A percentile compares a stretch with the other conserved stretches of the same genome.
phyloP scores from a whole-genome alignment of 331 rosid species.

The Malus hybrid region DNA sequence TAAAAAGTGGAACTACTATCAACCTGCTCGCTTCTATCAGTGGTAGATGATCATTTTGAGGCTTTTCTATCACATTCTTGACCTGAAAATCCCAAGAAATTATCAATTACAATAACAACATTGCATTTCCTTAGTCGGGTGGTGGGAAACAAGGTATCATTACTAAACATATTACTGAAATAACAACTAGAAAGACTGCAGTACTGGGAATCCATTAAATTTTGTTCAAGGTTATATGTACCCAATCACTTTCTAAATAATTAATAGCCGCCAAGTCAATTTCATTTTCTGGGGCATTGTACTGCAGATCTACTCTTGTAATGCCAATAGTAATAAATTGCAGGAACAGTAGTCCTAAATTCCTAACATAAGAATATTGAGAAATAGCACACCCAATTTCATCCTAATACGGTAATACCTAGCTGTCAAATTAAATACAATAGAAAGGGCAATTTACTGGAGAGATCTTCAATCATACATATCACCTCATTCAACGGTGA shows the following conservation, averaged over 20 bases:
- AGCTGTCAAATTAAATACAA: neutral
- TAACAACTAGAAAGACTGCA: neutral
- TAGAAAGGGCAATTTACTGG: neutral
- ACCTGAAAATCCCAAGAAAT: slow-evolving; percentile 59
- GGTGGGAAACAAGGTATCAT: neutral
- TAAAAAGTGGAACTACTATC: slow-evolving; percentile 12
- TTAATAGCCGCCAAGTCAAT: neutral
- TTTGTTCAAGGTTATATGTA: neutral
- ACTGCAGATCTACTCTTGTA: neutral
- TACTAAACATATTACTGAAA: neutral
- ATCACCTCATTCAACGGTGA: neutral
- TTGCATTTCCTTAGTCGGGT: neutral
- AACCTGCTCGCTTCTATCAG: slow-evolving; percentile 98
- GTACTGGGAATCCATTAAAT: neutral
- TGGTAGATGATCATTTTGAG: slow-evolving; percentile 87
- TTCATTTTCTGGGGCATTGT: neutral
- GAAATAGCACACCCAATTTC: neutral
- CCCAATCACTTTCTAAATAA: neutral
- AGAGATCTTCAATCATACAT: no score
- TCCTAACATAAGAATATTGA: neutral
- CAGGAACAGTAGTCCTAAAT: neutral
- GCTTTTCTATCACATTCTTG: slow-evolving; percentile 94
- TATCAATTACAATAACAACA: slow-evolving; percentile 4
- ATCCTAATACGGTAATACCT: neutral
- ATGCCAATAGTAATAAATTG: neutral